Evolutionary conservation across 75 land plant genomes (phyloP), one percentile per base, ranked within the genome.

Genomic region (Pseudotsuga menziesii): DNA sequence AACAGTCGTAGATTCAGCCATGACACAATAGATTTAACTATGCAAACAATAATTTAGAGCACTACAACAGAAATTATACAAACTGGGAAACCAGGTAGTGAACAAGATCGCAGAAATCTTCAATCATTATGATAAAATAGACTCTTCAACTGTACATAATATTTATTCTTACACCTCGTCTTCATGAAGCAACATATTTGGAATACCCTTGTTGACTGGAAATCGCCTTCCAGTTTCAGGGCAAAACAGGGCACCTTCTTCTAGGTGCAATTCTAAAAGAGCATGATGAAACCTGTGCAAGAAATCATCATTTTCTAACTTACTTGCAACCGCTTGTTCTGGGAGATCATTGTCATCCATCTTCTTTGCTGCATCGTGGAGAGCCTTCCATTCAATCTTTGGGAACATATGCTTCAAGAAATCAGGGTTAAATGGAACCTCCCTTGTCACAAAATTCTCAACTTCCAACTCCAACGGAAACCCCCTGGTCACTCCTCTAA

Each of bases 151-250:
- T 29, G 32, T 29, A 29, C 32, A 29, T 29, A 29, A 29, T 29
- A 29, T 29, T 29, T 29, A 59, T 23, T 59, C 5, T 84, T 84
- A 93, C n/a, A 91, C 96, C 78, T 93, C 94, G 61, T 93, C 96
- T 78, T 93, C 96, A 63, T 93, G 81, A 6, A 93, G 89, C 12
- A 93, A 82, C 96, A 93, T 93, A 79, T 91, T 93, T 52, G 96
- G 94, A 73, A 93, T 88, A 20, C 96, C 96, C 83, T 91, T 91
- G 73, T 64, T 91, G 58, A 93, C 87, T 35, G 94, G 93, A 76
- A 93, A 93, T 13, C 83, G 39, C 39, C 96, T 58, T 4, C 90
- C 90, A 16, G 96, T 89, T 82, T 91, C 94, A 15, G 96, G 96
- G 71, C 94, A 93, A 20, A 93, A 58, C 56, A 93, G 83, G 6